phyloP scores from a whole-genome alignment of 345 rosid genomes.

The Camelina hispida region DNA sequence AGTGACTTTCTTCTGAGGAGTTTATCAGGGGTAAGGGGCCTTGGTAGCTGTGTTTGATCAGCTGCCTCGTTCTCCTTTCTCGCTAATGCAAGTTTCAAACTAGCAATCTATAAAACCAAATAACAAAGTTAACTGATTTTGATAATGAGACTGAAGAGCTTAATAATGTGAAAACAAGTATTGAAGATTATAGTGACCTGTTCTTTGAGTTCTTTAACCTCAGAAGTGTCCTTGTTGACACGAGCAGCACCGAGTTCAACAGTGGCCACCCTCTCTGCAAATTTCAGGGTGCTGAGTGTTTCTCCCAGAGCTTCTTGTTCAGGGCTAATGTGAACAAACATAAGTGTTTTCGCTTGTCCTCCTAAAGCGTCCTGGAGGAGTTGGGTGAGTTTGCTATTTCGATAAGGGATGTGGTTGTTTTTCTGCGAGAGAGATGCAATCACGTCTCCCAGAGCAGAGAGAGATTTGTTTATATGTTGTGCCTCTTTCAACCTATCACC shows the following conservation, averaged over 20 bases:
- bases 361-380: slow-evolving; percentile 95
- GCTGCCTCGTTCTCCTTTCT: slow-evolving; percentile 57
- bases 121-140: not conserved
- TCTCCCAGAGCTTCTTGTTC: slow-evolving; percentile 80
- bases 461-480: slow-evolving; percentile 85
- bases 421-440: slow-evolving; percentile 87
- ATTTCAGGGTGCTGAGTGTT: slow-evolving; percentile 88
- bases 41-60: slow-evolving; percentile 51
- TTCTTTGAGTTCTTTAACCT: slow-evolving; percentile 89
- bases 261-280: slow-evolving; percentile 95
- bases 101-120: slow-evolving; percentile 58
- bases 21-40: slow-evolving; percentile 58
- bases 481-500: slow-evolving; percentile 97
- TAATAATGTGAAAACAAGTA: not conserved
- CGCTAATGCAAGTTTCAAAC: slow-evolving; percentile 72
- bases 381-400: slow-evolving; percentile 96
- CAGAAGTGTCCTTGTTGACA: slow-evolving; percentile 76
- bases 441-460: slow-evolving; percentile 93
- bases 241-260: slow-evolving; percentile 94
- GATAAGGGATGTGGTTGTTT: slow-evolving; percentile 84
- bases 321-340: slow-evolving; percentile 96
- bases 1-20: slow-evolving; percentile 48
- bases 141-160: not conserved
- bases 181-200: slow-evolving; percentile 51
- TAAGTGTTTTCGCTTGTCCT: slow-evolving; percentile 96